A percentile compares a stretch with the other conserved stretches of the same genome.
Evolutionary conservation across 2,329 filamentous ascomycete species (phyloP).

Genomic region (Fusarium sterilihyphosum): DNA sequence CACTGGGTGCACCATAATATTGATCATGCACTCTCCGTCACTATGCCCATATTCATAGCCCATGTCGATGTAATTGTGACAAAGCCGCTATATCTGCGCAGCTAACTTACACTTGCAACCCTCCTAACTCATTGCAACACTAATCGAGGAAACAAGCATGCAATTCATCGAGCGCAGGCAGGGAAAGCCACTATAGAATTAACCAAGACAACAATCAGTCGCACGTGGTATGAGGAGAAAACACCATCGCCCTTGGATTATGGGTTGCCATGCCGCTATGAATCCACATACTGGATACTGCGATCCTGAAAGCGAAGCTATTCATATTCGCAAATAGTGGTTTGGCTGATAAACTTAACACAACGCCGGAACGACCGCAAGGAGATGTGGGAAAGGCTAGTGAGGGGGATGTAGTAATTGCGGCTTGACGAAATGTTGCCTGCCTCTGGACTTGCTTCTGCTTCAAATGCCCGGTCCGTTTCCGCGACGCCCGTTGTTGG

Average conservation of each 20-base stretch:
- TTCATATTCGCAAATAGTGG: not conserved
- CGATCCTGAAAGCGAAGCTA: not conserved
- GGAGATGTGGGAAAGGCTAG: not conserved
- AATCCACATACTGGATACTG: not conserved
- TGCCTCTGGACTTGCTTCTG: not conserved
- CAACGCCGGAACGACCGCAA: not conserved
- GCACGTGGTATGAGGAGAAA: not conserved
- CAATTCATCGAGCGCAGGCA: not conserved
- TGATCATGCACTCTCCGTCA: conserved; percentile 12
- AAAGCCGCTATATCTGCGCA: conserved; percentile 1
- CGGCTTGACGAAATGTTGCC: conserved; percentile 9
- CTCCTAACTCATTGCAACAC: conserved; percentile 17
- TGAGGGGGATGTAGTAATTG: conserved; percentile 1
- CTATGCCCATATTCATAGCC: not conserved
- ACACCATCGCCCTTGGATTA: not conserved
- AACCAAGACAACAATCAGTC: not conserved
- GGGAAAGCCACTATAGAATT: not conserved
- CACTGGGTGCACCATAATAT: conserved; percentile 1
- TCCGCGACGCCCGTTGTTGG: conserved; percentile 41
- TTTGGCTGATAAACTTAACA: not conserved
- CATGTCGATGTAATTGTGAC: conserved; percentile 2
- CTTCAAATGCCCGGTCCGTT: conserved; percentile 33
- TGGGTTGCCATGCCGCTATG: not conserved
- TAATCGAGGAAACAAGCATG: not conserved
- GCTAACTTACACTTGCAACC: conserved; percentile 20